Conservation (phyloP, 306 rosid genomes). For the Inga leiocalycina region DNA sequence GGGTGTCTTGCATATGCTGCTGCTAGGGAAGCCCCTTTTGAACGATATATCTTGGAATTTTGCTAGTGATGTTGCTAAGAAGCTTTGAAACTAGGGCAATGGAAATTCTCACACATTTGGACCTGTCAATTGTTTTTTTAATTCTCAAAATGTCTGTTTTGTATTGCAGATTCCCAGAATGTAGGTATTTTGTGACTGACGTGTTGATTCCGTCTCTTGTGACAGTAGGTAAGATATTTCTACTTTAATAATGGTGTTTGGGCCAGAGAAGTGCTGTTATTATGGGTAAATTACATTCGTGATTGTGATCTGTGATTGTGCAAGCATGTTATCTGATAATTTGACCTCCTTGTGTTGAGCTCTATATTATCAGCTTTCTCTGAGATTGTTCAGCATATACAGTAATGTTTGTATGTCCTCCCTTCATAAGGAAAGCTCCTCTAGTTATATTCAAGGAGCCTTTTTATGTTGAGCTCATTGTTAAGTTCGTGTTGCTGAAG, state of each 20-base stretch:
- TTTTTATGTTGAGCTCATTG: not conserved
- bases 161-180: not conserved
- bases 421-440: not conserved
- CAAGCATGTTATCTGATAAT: not conserved
- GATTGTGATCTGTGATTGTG: not conserved
- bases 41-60: constrained; percentile 1
- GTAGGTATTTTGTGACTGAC: not conserved
- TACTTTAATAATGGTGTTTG: too few species aligned
- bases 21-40: not conserved
- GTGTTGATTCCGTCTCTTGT: not conserved
- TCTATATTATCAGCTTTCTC: not conserved
- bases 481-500: not conserved
- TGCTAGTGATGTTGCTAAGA: not conserved
- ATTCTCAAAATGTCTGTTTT: not conserved
- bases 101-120: not conserved
- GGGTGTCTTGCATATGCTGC: constrained; percentile 5
- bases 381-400: not conserved
- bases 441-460: constrained; percentile 7
- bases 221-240: not conserved
- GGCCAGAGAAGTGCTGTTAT: not conserved
- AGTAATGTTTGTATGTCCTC: not conserved
- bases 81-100: not conserved
- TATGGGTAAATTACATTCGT: not conserved
- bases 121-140: not conserved
- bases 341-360: not conserved